Evolutionary conservation across 495 filamentous ascomycete species (phyloP), one percentile per base, ranked within the genome.

Genomic region (Bathelium albidoporum): DNA sequence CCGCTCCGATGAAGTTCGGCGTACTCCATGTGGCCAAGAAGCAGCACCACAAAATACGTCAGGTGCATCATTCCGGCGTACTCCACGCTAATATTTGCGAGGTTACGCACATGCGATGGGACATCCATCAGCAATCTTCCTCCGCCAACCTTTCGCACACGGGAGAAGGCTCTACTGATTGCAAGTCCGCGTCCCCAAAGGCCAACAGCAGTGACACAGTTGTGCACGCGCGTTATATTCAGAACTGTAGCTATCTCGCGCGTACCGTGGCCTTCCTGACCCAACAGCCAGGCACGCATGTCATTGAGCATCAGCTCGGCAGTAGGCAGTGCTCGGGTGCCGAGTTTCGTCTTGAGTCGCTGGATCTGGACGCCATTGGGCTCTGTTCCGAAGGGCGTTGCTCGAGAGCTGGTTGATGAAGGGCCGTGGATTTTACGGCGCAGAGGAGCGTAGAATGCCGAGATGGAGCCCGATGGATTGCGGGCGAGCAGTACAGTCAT

Each of bases 401-500:
- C 63, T 11, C 14, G 32, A 29, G 68, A 60, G 1, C 60, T 63
- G 26, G 75, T 66, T 11, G 65, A 70, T 2, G 71, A 41, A 0
- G 63, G 58, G 1, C 69, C 67, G 36, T 71, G 71, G 7, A 72
- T 62, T 7, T 76, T 74, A 0, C 81, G 79, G 28, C 81, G 77
- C 69, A 85, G 83, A 0, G 88, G 88, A 2, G 84, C 85, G 52
- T 83, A 81, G 74, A 91, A 91, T 1, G 85, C 81, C 64, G 80
- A 84, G 0, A 91, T 75, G 22, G 80, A 79, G 18, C 65, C 72
- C 9, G 72, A 73, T 0, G 77, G 73, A 0, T 84, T 87, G 63
- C 81, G 82, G n/a, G 88, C 88, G 2, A 91, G 81, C n/a, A 89
- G 73, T 14, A 91, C 77, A 20, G 85, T 77, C 76, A 89, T 83